Conservation (phyloP, 345 rosid genomes). For the Eucalyptus cloeziana region DNA sequence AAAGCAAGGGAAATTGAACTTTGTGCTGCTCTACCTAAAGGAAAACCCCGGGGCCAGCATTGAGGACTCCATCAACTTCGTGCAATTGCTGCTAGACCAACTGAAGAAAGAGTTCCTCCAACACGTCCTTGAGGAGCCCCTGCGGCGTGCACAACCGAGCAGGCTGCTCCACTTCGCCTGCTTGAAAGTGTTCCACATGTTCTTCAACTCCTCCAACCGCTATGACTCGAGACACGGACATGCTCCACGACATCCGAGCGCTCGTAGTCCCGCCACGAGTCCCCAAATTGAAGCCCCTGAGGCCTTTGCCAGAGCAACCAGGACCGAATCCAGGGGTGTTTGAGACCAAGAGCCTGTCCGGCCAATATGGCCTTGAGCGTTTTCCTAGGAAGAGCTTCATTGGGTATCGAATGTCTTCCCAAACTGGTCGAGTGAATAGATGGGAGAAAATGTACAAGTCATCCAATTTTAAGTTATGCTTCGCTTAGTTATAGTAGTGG, state of each 20-base stretch:
- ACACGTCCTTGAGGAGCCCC: slow-evolving; percentile 17
- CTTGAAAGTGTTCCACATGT: slow-evolving; percentile 35
- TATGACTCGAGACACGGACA: slow-evolving; percentile 25
- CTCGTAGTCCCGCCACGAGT: slow-evolving; percentile 26
- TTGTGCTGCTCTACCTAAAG: slow-evolving; percentile 20
- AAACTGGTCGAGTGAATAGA: too few species aligned
- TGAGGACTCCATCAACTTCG: slow-evolving; percentile 25
- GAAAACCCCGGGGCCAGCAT: slow-evolving; percentile 13
- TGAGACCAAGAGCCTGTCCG: too few species aligned
- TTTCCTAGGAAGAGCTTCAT: too few species aligned
- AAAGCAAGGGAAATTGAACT: slow-evolving; percentile 40
- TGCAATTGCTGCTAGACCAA: slow-evolving; percentile 5
- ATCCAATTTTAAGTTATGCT: too few species aligned
- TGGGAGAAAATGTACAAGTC: too few species aligned
- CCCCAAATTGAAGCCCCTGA: neutral
- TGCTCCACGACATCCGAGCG: slow-evolving; percentile 43
- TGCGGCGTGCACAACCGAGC: slow-evolving; percentile 13
- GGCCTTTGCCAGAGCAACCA: too few species aligned
- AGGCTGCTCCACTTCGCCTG: slow-evolving; percentile 31
- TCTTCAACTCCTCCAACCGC: slow-evolving; percentile 28
- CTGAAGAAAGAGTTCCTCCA: slow-evolving; percentile 25
- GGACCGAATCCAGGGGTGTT: too few species aligned
- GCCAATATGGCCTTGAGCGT: too few species aligned
- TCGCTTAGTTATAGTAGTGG: too few species aligned
- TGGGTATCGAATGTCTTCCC: too few species aligned